These are phyloP conservation scores for Hypoxylon sp. DNA, from an alignment of 2,329 filamentous ascomycete genomes.

Conservation along the genomic window DNA sequence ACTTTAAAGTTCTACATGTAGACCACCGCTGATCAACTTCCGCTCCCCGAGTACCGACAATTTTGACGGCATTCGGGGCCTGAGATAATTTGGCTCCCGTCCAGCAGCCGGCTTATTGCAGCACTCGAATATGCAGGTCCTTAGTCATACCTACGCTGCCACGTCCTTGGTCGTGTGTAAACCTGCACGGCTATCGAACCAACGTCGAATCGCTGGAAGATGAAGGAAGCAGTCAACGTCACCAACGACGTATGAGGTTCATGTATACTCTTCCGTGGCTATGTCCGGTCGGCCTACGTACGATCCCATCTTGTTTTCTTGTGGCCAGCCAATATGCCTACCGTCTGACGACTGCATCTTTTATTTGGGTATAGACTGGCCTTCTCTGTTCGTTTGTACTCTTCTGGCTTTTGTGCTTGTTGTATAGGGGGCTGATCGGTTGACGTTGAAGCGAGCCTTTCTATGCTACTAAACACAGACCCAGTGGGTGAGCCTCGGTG, in stretches of 20 bases:
- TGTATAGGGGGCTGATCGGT: too few species aligned
- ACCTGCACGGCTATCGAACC: constrained; percentile 1
- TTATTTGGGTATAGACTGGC: too few species aligned
- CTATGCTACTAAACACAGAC: background rate
- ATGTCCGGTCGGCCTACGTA: background rate
- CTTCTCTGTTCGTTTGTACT: background rate
- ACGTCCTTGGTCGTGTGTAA: background rate
- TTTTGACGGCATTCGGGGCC: constrained; percentile 23
- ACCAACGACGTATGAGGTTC: background rate
- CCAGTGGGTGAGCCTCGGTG: too few species aligned
- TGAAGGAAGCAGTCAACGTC: background rate
- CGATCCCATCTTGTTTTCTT: background rate
- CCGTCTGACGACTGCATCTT: background rate
- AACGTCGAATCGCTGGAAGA: background rate
- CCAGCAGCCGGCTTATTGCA: constrained; percentile 27
- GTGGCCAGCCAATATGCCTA: background rate
- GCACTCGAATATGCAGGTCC: constrained; percentile 6
- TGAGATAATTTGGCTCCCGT: background rate
- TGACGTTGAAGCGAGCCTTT: background rate
- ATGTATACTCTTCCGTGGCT: background rate
- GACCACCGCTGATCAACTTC: background rate
- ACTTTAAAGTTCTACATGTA: too few species aligned
- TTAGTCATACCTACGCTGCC: constrained; percentile 15
- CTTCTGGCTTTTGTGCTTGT: background rate
- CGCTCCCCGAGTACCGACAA: constrained; percentile 26